Evolutionary conservation across 257 asterid species (phyloP), one percentile per base, ranked within the genome.

Genomic region (Gentiana straminea): DNA sequence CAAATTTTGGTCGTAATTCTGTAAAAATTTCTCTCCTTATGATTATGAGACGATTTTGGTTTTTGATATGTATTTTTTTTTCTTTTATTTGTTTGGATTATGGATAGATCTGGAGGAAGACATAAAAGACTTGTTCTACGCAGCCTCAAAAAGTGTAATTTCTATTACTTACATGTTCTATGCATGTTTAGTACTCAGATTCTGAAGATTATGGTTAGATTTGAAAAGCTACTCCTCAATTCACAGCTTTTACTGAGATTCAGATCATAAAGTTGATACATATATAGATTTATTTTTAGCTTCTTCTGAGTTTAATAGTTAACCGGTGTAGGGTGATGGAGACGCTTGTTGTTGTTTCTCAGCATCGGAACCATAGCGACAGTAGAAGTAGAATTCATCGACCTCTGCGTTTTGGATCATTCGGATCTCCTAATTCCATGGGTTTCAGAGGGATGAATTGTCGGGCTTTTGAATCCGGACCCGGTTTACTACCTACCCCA

Each of bases 61-160:
- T 33, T 55, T 10, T 15, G 11, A 46, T 34, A 48, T 35, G 34
- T 33, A 45, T 13, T 15, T 8, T 13, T 60, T 64, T 52, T 46
- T 11, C 0, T 55, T 51, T 63, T 60, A 2, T 45, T 24, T 34
- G 55, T 54, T 13, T 56, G 58, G 50, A 64, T 44, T 56, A 58
- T 63, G 69, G 49, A 66, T 83, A 87, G 98, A 91, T 91, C 98
- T 84, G 95, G 79, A 81, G 86, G 63, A 70, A 80, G 79, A 54
- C 75, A 69, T 60, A 71, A 60, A 68, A 51, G 63, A 70, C 61
- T 68, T 51, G 66, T 57, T 72, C 24, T 24, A 24, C 24, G 24
- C 24, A 24, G 24, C 24, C 24, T 24, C 24, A 24, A 24, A 24
- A 24, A 24, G 24, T 24, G 77, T 69, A 60, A 60, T 54, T 55